phyloP scores from a whole-genome alignment of 148 eudicot genomes.

The Rhododendron ovatum region DNA sequence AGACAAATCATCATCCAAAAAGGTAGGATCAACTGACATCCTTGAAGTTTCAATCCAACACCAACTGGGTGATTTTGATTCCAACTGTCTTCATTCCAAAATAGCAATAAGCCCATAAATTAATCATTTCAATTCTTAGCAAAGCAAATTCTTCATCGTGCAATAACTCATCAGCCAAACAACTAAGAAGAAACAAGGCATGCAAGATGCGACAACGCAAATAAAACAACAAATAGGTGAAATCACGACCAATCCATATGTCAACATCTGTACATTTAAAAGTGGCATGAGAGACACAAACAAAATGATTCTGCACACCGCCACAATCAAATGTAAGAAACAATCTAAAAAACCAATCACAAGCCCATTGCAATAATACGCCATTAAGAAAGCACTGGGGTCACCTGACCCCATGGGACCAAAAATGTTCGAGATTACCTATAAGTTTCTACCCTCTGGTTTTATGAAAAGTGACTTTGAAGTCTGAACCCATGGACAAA shows the following conservation, averaged over 20 bases:
- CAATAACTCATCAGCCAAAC: not conserved
- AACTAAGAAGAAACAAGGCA: slow-evolving; percentile 6
- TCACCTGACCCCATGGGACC: not conserved
- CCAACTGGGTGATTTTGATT: slow-evolving; percentile 15
- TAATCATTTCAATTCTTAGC: slow-evolving; percentile 11
- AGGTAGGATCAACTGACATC: slow-evolving; percentile 59
- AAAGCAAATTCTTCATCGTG: slow-evolving; percentile 5
- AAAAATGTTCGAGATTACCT: too few relatives aligned
- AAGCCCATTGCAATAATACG: not conserved
- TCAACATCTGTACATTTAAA: not conserved
- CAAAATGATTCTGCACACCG: not conserved
- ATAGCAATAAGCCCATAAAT: slow-evolving; percentile 21
- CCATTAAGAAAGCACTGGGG: not conserved
- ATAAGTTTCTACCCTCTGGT: too few relatives aligned
- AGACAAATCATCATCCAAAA: slow-evolving; percentile 61
- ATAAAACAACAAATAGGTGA: not conserved
- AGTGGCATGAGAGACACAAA: not conserved
- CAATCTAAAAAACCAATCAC: not conserved
- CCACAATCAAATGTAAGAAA: not conserved
- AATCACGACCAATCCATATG: too few relatives aligned
- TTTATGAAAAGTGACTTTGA: too few relatives aligned
- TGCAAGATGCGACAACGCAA: not conserved
- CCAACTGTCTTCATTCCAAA: slow-evolving; percentile 35
- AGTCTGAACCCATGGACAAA: too few relatives aligned
- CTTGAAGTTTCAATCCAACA: slow-evolving; percentile 26